Base-by-base conservation (phyloP, 2,329 filamentous ascomycete species). In the Colletotrichum liaoningense region DNA sequence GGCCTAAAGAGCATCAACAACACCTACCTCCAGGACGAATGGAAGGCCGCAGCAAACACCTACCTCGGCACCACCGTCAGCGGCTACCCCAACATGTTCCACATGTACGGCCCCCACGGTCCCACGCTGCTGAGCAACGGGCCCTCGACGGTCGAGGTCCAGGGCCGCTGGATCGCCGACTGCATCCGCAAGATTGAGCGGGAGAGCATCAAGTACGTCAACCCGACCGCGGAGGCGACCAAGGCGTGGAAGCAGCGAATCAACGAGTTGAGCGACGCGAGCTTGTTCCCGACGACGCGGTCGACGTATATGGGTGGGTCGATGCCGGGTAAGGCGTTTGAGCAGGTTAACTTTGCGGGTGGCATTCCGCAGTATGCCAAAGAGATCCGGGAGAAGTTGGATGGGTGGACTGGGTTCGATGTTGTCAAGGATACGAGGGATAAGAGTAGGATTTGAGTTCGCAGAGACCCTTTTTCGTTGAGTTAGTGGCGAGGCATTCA, bases 271-370 rank as follows among this genome's bases (percentile, higher is more conserved):
- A 86, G 84, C 59, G 79, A 89, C 76, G 76, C 55, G 12, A 84
- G 83, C 5, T 79, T 91, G 4, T 85, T 91, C 70, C 87, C 88
- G 0, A 86, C 82, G 0, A 85, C 85, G 0, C 82, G 80, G 30
- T 87, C 84, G 6, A 90, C 87, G 24, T 91, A 89, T 74, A 88
- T 90, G 86, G 89, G 90, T 3, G 86, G 84, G 0, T 89, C 83
- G 54, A 83, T 90, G 1, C 88, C 89, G 0, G 88, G 85, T 0
- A 90, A 91, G 80, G 71, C 71, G 1, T 73, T 71, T 26, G 71
- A 73, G 46, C 71, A 73, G 49, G 76, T 82, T 24, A 73, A 73
- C 60, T 91, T 85, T 69, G 67, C 84, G 0, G 86, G 82, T 0
- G 85, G 85, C 0, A 79, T 87, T 19, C 80, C 81, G 0, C 54